phyloP scores from a whole-genome alignment of 1,139 yeast species.

The Torulaspora pretoriensis region DNA sequence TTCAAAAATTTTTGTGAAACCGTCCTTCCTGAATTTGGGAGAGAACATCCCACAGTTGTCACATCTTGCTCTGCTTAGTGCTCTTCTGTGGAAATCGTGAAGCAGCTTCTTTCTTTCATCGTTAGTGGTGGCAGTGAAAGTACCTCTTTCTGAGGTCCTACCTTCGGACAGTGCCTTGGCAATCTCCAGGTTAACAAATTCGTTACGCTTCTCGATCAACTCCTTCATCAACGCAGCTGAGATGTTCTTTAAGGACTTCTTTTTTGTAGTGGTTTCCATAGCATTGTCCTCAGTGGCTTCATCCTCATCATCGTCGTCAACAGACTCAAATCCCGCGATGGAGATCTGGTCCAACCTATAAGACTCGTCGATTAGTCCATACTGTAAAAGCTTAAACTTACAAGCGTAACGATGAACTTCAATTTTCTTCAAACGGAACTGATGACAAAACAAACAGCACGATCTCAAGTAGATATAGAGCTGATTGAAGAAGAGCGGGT shows the following conservation, averaged over 20 bases:
- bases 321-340: slow-evolving; percentile 34
- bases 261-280: slow-evolving; percentile 28
- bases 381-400: slow-evolving; percentile 76
- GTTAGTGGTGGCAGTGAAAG: slow-evolving; percentile 74
- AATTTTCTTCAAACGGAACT: slow-evolving; percentile 60
- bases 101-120: slow-evolving; percentile 81
- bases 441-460: slow-evolving; percentile 86
- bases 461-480: slow-evolving; percentile 79
- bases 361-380: slow-evolving; percentile 80
- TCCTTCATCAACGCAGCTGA: slow-evolving; percentile 41
- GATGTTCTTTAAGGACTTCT: slow-evolving; percentile 37
- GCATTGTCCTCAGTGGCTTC: slow-evolving; percentile 39
- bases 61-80: slow-evolving; percentile 79
- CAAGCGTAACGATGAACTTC: slow-evolving; percentile 77
- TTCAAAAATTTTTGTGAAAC: slow-evolving; percentile 88
- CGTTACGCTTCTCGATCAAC: slow-evolving; percentile 57
- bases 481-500: slow-evolving; percentile 90
- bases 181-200: slow-evolving; percentile 66
- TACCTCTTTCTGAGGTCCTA: slow-evolving; percentile 60
- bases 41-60: slow-evolving; percentile 95
- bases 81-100: slow-evolving; percentile 68
- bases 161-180: slow-evolving; percentile 77
- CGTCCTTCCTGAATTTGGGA: slow-evolving; percentile 92
- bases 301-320: slow-evolving; percentile 38
- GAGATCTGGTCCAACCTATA: slow-evolving; percentile 64